A percentile compares a stretch with the other conserved stretches of the same genome.
These are phyloP conservation scores for Pythium myriotylum DNA, from an alignment of 352 stramenopile species.

Conservation along the genomic window DNA sequence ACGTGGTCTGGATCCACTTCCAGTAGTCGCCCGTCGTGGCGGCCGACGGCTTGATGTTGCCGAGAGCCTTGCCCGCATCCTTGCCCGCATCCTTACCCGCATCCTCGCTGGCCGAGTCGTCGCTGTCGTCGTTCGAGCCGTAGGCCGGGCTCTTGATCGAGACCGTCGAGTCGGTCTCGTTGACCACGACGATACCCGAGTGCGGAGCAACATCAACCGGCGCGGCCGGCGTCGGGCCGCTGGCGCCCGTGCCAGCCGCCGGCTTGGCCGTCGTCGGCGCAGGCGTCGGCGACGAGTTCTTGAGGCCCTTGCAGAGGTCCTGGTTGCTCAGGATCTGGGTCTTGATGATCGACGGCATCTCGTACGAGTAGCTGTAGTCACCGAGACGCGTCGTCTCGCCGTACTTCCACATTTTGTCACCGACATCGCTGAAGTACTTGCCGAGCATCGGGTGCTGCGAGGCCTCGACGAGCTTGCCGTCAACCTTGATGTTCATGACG, in stretches of 20 bases:
- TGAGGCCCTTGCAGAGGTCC: conserved; percentile 62
- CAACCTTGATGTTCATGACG: conserved; percentile 43
- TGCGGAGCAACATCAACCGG: not conserved
- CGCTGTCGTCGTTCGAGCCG: conserved; percentile 25
- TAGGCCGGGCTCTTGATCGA: not conserved
- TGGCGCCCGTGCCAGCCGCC: not conserved
- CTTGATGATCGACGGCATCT: conserved; percentile 56
- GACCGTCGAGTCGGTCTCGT: not conserved
- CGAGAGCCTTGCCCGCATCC: not conserved
- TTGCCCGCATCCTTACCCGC: not conserved
- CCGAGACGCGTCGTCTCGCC: conserved; percentile 62
- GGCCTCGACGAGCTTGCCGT: conserved; percentile 51
- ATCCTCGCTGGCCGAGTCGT: conserved; percentile 2
- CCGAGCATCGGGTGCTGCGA: conserved; percentile 63
- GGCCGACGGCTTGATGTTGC: conserved; percentile 18
- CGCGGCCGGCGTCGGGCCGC: not conserved
- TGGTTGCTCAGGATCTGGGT: conserved; percentile 70
- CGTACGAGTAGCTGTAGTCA: conserved; percentile 76
- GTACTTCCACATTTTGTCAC: conserved; percentile 63
- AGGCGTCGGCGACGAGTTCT: conserved; percentile 31
- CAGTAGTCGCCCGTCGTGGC: conserved; percentile 64
- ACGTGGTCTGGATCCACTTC: conserved; percentile 61
- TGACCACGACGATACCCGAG: conserved; percentile 16
- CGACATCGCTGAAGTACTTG: conserved; percentile 61
- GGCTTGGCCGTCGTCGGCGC: conserved; percentile 41